Evolutionary conservation across 805 yeast species (phyloP).

Genomic region (Saturnispora dispora): DNA sequence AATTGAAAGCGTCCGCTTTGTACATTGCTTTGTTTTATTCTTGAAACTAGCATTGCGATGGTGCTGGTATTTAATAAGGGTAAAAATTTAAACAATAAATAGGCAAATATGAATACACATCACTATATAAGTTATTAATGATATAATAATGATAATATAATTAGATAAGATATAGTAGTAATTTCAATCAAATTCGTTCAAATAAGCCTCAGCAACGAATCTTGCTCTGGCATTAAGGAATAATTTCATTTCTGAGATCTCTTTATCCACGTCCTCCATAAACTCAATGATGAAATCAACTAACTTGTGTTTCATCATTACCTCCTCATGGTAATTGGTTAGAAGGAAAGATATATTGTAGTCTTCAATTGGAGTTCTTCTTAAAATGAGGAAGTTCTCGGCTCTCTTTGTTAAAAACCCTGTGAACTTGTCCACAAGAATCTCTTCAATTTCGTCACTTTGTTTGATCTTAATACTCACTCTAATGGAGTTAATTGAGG

Average conservation of each 20-base stretch:
- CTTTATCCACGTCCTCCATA: conserved; percentile 98
- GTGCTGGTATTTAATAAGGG: conserved; percentile 1
- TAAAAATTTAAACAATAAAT: conserved; percentile 1
- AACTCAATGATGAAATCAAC: conserved; percentile 96
- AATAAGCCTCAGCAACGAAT: conserved; percentile 92
- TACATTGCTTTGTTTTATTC: conserved; percentile 13
- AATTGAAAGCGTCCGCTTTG: conserved; percentile 6
- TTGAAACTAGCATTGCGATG: conserved; percentile 8
- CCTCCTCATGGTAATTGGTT: conserved; percentile 91
- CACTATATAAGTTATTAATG: neutral
- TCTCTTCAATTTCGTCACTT: conserved; percentile 94
- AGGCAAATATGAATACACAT: neutral
- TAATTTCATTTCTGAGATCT: conserved; percentile 95
- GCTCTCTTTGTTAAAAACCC: conserved; percentile 93
- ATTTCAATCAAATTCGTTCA: conserved; percentile 71
- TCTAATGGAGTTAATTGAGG: conserved; percentile 86
- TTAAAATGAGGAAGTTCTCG: conserved; percentile 82
- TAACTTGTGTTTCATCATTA: conserved; percentile 88
- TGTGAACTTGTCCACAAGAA: conserved; percentile 89
- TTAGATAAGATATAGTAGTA: neutral
- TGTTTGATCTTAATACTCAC: conserved; percentile 90
- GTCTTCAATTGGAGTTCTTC: conserved; percentile 85
- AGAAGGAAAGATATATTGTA: conserved; percentile 89
- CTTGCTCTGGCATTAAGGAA: conserved; percentile 96
- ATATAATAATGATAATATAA: neutral